phyloP scores from a whole-genome alignment of 2,329 filamentous ascomycete genomes.

The Helotiales sp. region DNA sequence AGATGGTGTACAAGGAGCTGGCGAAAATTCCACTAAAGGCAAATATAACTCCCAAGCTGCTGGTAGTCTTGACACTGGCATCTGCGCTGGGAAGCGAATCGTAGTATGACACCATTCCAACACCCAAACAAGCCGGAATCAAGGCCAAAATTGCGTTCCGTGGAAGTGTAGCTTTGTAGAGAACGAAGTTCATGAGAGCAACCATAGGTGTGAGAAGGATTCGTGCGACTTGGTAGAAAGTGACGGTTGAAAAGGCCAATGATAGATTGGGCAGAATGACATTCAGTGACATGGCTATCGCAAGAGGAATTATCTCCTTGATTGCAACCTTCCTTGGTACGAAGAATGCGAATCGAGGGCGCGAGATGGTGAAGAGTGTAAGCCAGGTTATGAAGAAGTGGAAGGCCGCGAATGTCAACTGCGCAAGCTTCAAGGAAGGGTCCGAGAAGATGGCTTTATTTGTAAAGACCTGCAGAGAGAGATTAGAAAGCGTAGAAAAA shows the following conservation, averaged over 20 bases:
- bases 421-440: conserved; percentile 62
- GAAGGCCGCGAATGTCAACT: conserved; percentile 70
- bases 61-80: conserved; percentile 59
- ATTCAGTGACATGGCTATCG: conserved; percentile 69
- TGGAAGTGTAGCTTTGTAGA: conserved; percentile 63
- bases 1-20: conserved; percentile 71
- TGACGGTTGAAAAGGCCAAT: conserved; percentile 69
- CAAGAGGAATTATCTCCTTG: conserved; percentile 65
- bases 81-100: conserved; percentile 60
- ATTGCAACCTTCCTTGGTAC: conserved; percentile 59
- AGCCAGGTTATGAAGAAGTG: conserved; percentile 71
- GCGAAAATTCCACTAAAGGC: conserved; percentile 68
- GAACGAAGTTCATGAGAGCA: conserved; percentile 66
- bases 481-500: conserved; percentile 1
- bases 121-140: conserved; percentile 65
- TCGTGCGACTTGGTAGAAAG: conserved; percentile 72
- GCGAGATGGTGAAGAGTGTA: conserved; percentile 66
- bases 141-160: conserved; percentile 56
- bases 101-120: conserved; percentile 70
- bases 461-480: conserved; percentile 55
- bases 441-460: conserved; percentile 74
- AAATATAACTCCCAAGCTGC: conserved; percentile 64
- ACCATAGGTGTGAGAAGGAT: conserved; percentile 70
- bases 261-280: conserved; percentile 72
- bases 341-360: conserved; percentile 63